Evolutionary conservation across 2,329 filamentous ascomycete species (phyloP).

Genomic region (Aureobasidium zeae): DNA sequence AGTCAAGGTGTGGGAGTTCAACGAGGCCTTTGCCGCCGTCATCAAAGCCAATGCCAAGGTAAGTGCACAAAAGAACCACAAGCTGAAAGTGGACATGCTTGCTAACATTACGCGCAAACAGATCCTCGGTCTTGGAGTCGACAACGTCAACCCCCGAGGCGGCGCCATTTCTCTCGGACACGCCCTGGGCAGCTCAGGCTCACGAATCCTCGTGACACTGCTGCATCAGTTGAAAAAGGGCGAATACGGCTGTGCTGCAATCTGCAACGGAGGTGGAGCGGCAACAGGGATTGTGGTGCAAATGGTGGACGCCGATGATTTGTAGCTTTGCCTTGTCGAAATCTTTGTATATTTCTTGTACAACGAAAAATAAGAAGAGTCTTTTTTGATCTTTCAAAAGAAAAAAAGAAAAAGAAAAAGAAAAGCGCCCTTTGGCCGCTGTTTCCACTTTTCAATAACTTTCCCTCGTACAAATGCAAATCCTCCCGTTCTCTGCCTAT

Average conservation of each 20-base stretch:
- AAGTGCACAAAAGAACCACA: conserved; percentile 14
- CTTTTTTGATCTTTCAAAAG: too few species aligned
- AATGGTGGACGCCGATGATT: conserved; percentile 47
- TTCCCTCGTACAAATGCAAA: too few species aligned
- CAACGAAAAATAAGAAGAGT: too few species aligned
- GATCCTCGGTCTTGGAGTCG: conserved; percentile 71
- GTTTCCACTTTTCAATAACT: too few species aligned
- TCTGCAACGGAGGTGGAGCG: conserved; percentile 93
- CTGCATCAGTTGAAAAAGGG: conserved; percentile 85
- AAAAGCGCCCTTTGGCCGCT: too few species aligned
- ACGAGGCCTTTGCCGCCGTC: conserved; percentile 93
- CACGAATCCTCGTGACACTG: conserved; percentile 79
- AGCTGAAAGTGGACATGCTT: not conserved
- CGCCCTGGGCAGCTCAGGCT: conserved; percentile 85
- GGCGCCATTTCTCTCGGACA: conserved; percentile 90
- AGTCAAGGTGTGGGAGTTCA: conserved; percentile 95
- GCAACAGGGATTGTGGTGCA: conserved; percentile 89
- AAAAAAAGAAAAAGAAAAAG: too few species aligned
- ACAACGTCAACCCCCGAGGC: conserved; percentile 77
- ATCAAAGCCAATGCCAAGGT: conserved; percentile 91
- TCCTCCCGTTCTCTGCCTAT: too few species aligned
- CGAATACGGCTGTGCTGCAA: conserved; percentile 90
- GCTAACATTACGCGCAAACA: conserved; percentile 27
- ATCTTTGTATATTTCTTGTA: conserved; percentile 1
- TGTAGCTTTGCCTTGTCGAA: too few species aligned